phyloP scores from a whole-genome alignment of 495 filamentous ascomycete species.

The Aspergillus avenaceus region DNA sequence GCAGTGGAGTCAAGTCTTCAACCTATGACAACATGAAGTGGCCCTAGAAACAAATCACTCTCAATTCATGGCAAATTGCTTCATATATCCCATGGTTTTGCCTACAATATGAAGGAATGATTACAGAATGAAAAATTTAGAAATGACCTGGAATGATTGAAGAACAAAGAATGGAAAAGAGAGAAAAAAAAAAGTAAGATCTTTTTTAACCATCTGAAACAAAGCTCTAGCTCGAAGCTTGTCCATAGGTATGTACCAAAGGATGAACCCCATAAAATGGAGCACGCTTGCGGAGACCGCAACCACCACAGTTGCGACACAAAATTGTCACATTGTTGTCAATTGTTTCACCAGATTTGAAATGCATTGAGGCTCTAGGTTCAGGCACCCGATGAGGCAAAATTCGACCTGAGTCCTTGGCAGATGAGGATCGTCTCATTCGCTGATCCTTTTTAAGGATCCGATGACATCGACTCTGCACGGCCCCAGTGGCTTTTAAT shows the following conservation, averaged over 20 bases:
- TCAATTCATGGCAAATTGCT: no score
- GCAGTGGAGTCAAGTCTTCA: no score
- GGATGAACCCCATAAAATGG: not conserved
- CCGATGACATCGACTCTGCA: conserved; percentile 41
- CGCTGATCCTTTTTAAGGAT: conserved; percentile 33
- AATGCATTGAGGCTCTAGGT: not conserved
- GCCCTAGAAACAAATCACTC: no score
- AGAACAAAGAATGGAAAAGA: not conserved
- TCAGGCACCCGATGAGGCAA: conserved; percentile 14
- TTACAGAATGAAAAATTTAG: not conserved
- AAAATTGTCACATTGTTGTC: no score
- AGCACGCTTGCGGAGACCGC: not conserved
- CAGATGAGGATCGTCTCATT: conserved; percentile 35
- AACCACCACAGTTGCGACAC: not conserved
- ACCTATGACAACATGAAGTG: no score
- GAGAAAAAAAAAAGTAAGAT: not conserved
- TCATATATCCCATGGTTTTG: no score
- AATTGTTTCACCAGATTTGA: no score
- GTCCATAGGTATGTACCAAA: not conserved
- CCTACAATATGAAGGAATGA: no score
- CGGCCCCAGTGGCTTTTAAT: conserved; percentile 23
- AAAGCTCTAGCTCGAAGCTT: not conserved
- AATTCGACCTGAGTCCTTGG: conserved; percentile 15
- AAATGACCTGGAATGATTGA: not conserved
- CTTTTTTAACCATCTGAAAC: not conserved